A percentile compares a stretch with the other conserved stretches of the same genome.
Evolutionary conservation across 1,284 basidiomycete species (phyloP).

Genomic region (Trametes hirsuta): DNA sequence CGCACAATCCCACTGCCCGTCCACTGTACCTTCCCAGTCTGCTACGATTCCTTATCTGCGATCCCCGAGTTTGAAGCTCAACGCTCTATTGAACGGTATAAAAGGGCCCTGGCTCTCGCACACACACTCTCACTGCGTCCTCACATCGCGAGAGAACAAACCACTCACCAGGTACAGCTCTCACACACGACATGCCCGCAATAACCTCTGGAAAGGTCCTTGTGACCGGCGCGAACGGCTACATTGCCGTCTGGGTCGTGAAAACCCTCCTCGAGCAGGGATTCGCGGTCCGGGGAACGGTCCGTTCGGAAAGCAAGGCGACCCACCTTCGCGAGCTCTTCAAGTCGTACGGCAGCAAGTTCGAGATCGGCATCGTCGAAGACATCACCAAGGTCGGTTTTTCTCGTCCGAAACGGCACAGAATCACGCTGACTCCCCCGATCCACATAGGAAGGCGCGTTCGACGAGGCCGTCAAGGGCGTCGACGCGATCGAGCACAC

Average conservation of each 20-base stretch:
- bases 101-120: too few relatives aligned
- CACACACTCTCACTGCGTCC: too few relatives aligned
- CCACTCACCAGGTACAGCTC: neutral
- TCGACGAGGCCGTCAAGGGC: constrained; percentile 11
- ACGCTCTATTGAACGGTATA: too few relatives aligned
- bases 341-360: constrained; percentile 44
- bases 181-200: constrained; percentile 31
- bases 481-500: constrained; percentile 43
- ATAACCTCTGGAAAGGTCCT: constrained; percentile 12
- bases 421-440: constrained; percentile 27
- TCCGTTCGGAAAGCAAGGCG: constrained; percentile 40
- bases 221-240: constrained; percentile 25
- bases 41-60: too few relatives aligned
- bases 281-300: constrained; percentile 43
- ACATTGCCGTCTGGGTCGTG: constrained; percentile 34
- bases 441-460: constrained; percentile 19
- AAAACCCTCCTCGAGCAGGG: constrained; percentile 31
- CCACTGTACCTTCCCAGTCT: too few relatives aligned
- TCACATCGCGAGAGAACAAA: too few relatives aligned
- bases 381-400: constrained; percentile 29
- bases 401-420: constrained; percentile 45
- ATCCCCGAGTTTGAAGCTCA: too few relatives aligned
- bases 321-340: constrained; percentile 51
- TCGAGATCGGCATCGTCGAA: constrained; percentile 49
- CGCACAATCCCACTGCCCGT: too few relatives aligned